A percentile compares a stretch with the other conserved stretches of the same genome.
phyloP scores from a whole-genome alignment of 495 filamentous ascomycete genomes.

The Elaphomyces granulatus region DNA sequence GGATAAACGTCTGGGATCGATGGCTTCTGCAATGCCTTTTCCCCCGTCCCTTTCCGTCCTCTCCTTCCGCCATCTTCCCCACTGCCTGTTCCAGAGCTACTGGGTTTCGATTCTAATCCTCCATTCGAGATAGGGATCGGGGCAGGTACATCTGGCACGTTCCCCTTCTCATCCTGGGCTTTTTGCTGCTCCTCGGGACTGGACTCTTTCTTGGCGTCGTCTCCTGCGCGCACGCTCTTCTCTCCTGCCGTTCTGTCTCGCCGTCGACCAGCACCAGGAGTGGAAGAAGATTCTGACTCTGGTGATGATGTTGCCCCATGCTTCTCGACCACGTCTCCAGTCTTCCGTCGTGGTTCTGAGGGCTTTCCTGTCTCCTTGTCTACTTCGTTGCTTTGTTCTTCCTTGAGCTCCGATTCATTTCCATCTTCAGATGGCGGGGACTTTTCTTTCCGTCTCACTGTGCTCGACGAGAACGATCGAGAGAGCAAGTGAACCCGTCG shows the following conservation, averaged over 20 bases:
- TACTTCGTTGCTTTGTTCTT: slow-evolving; percentile 21
- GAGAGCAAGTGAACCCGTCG: slow-evolving; percentile 19
- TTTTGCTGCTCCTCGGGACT: slow-evolving; percentile 14
- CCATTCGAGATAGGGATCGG: slow-evolving; percentile 31
- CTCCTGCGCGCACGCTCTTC: slow-evolving; percentile 27
- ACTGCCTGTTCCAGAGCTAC: slow-evolving; percentile 32
- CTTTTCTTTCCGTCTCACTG: slow-evolving; percentile 30
- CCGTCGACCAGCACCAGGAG: slow-evolving; percentile 21
- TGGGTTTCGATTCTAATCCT: slow-evolving; percentile 31
- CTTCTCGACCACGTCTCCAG: slow-evolving; percentile 21
- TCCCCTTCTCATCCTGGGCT: slow-evolving; percentile 25
- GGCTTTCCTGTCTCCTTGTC: slow-evolving; percentile 14
- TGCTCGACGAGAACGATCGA: slow-evolving; percentile 30
- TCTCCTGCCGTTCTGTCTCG: slow-evolving; percentile 25
- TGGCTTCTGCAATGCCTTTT: slow-evolving; percentile 71
- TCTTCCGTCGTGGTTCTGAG: slow-evolving; percentile 22
- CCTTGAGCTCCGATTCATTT: slow-evolving; percentile 19
- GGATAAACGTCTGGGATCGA: slow-evolving; percentile 90
- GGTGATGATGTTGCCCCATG: slow-evolving; percentile 13
- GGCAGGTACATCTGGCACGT: slow-evolving; percentile 30
- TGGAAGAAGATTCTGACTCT: slow-evolving; percentile 18
- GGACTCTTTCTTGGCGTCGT: slow-evolving; percentile 29
- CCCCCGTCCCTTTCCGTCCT: slow-evolving; percentile 49
- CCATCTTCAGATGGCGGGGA: slow-evolving; percentile 26
- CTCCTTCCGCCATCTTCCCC: slow-evolving; percentile 40